Base-by-base conservation (phyloP, 352 stramenopile genomes). In the Blastocystis sp. region DNA sequence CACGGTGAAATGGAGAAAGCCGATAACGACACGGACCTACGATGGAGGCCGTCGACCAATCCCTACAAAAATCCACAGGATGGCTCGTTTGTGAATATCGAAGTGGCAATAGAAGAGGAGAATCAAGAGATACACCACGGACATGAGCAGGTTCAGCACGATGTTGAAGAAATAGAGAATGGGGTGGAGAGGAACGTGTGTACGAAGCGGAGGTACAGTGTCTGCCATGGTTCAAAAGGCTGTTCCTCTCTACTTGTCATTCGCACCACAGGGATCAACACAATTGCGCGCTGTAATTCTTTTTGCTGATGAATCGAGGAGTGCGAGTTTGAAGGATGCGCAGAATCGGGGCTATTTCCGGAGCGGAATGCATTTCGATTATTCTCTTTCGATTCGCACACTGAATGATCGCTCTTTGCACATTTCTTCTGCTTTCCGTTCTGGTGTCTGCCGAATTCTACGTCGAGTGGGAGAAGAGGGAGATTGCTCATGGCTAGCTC, bases 31-130 rank as follows among this genome's bases (percentile, higher is more conserved):
- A 1, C 39, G 69, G 63, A 80, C 63, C 69, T 80, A 60, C 2
- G 50, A 33, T n/a, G 35, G 24, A 80, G 4, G 3, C 12, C 21
- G 45, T 24, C n/a, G n/a, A 62, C 19, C 19, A 41, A 45, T 12
- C 62, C 9, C 16, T 80, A 80, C 69, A 21, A 63, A 80, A 19
- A 80, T 80, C 69, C 69, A 80, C 21, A 80, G 29, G 37, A 80
- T 63, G 9, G 69, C 69, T 26, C 55, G 39, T 35, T 80, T 61
- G 4, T 37, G 35, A 21, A 63, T 21, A 31, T 63, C 39, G 45
- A 62, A 63, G 21, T 80, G 37, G 50, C 69, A 80, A 37, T 62
- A 62, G 4, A 62, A n/a, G 13, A 62, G 39, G 19, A 80, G 69
- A 26, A 80, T 37, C 1, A 80, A 3, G 26, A 80, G 31, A 80